Base-by-base conservation (phyloP, 2,329 filamentous ascomycete genomes). In the Trichoderma pleuroti region DNA sequence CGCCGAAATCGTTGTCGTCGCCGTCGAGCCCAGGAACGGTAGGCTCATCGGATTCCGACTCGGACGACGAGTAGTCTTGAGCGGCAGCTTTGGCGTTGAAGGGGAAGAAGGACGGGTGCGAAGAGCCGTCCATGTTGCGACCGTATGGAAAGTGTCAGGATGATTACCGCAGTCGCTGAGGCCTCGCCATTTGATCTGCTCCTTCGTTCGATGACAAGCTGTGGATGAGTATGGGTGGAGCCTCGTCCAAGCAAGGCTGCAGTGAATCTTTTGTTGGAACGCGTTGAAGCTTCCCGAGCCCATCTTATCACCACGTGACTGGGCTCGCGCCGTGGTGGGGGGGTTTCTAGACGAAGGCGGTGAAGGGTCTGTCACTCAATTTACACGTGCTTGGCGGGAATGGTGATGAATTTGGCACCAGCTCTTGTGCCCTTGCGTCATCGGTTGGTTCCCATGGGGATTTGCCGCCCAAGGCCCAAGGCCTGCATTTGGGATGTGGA, bases 21-120 rank as follows among this genome's bases (percentile, higher is more conserved):
- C 74, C 74, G 42, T 80, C 74, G 32, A 81, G 74, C 21, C 80
- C 80, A 3, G 81, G 81, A 28, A 77, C 72, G 16, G 74, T 77
- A 54, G 77, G 77, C 18, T 82, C 81, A 36, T 84, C 84, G 46
- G 81, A 81, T 68, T 86, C 84, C 12, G 85, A 84, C 14, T 82
- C 83, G 26, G 86, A 87, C 6, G 87, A 88, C 3, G 86, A 87
- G 75, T 87, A 87, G 62, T 86, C 84, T 30, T 83, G 85, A 3
- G 86, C 85, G 30, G 83, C 81, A n/a, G 83, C 81, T 78, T 88
- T 88, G 42, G 81, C 84, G 54, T 81, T 82, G 21, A 83, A 81
- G 4, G 84, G 77, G 66, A 86, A 81, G 73, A 86, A 87, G 1
- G 81, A 75, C 3, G 75, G 74, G 56, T 75, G 72, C 52, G 75